Evolutionary conservation across 2,329 filamentous ascomycete species (phyloP).

Genomic region (Penicillium vulpinum): DNA sequence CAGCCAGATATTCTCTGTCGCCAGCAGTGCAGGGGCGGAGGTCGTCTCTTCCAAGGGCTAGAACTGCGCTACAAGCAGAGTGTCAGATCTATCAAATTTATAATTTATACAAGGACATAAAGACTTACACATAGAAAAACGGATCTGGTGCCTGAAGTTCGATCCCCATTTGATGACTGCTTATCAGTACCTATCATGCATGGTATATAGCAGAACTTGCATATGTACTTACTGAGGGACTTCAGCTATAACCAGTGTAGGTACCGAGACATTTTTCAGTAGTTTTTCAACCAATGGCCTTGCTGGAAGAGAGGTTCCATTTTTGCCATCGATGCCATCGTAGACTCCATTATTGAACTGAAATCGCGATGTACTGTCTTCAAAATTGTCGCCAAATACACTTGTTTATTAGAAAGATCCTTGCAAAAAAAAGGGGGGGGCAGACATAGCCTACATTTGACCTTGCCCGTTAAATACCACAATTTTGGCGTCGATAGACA

Average conservation of each 20-base stretch:
- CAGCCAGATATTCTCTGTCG: constrained; percentile 2
- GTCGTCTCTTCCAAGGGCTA: constrained; percentile 2
- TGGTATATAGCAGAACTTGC: background rate
- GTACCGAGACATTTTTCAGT: background rate
- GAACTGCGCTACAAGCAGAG: background rate
- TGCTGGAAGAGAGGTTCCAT: background rate
- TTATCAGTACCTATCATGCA: background rate
- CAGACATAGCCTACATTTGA: background rate
- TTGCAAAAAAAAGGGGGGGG: too few species aligned
- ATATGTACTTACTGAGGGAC: too few species aligned
- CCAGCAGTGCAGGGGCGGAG: background rate
- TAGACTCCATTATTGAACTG: background rate
- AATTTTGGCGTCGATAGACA: background rate
- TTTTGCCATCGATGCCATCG: background rate
- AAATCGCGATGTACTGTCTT: background rate
- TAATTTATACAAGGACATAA: too few species aligned
- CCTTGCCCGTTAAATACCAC: background rate
- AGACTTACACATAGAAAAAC: background rate
- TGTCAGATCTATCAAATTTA: too few species aligned
- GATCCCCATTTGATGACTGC: background rate
- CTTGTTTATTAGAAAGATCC: background rate
- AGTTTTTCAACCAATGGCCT: background rate
- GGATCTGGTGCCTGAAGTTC: background rate
- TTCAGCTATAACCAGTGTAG: background rate
- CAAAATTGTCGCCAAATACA: background rate